Evolutionary conservation across 345 rosid genomes (phyloP).

Genomic region (Linum usitatissimum): DNA sequence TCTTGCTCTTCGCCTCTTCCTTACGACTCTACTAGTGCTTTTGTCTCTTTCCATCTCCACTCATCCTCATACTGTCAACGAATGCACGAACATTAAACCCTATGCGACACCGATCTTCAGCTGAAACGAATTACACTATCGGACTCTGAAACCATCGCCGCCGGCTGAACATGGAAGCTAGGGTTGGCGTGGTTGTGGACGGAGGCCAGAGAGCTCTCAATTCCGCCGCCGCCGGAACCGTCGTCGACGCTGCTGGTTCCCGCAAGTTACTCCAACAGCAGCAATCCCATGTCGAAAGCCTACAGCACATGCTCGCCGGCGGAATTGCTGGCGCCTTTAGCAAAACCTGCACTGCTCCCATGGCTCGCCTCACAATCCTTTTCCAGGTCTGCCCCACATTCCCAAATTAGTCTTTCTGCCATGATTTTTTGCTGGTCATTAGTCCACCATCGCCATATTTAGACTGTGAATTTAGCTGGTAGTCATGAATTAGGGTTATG

Average conservation of each 20-base stretch:
- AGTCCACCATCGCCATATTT: background rate
- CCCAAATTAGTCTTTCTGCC: background rate
- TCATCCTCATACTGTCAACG: background rate
- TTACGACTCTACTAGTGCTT: background rate
- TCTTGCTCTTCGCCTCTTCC: background rate
- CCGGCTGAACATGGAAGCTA: background rate
- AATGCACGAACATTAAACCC: background rate
- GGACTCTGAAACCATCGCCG: background rate
- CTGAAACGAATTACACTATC: background rate
- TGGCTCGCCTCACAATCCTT: slow-evolving; percentile 28
- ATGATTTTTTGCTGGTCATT: background rate
- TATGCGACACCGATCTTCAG: background rate
- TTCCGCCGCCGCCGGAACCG: background rate
- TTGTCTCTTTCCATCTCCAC: background rate
- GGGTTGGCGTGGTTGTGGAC: slow-evolving; percentile 4
- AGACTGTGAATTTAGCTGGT: too few species aligned
- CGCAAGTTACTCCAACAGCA: slow-evolving; percentile 1
- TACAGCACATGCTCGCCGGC: slow-evolving; percentile 21
- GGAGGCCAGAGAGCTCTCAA: slow-evolving; percentile 6
- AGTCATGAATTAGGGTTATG: too few species aligned
- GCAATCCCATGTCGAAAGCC: slow-evolving; percentile 23
- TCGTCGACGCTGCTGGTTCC: background rate
- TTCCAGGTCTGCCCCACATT: slow-evolving; percentile 16
- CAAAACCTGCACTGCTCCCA: slow-evolving; percentile 27
- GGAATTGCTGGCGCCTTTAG: slow-evolving; percentile 27